Evolutionary conservation across 805 yeast species (phyloP).

Genomic region (Sugiyamaella smithiae): DNA sequence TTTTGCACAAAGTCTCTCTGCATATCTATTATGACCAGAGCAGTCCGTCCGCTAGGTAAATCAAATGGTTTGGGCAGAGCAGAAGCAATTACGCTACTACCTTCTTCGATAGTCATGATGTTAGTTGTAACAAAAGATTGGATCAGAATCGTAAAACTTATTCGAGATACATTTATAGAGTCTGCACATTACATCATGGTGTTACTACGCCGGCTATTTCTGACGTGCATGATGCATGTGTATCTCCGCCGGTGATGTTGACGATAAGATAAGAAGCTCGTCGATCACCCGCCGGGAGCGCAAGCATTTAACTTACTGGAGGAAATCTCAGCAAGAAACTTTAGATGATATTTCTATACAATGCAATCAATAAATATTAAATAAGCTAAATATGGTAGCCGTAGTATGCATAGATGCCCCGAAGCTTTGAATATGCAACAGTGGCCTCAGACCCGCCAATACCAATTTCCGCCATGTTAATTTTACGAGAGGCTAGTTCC

Average conservation of each 20-base stretch:
- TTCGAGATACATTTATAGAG: too few species aligned
- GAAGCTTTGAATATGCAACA: conserved; percentile 23
- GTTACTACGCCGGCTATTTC: too few species aligned
- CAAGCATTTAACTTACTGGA: too few species aligned
- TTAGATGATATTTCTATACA: too few species aligned
- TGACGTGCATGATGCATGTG: too few species aligned
- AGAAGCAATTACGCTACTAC: neutral
- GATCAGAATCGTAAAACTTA: too few species aligned
- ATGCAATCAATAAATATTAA: neutral
- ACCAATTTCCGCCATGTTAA: conserved; percentile 35
- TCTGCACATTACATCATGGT: too few species aligned
- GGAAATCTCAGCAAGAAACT: too few species aligned
- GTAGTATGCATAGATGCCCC: conserved; percentile 36
- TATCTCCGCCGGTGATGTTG: too few species aligned
- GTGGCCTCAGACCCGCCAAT: conserved; percentile 27
- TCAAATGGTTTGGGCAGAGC: conserved; percentile 27
- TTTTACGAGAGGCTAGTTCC: conserved; percentile 35
- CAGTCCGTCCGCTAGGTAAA: conserved; percentile 28
- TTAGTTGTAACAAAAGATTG: too few species aligned
- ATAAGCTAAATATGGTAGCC: conserved; percentile 25
- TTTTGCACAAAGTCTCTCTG: conserved; percentile 35
- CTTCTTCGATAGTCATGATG: conserved; percentile 1
- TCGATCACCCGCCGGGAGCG: too few species aligned
- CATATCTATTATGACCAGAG: conserved; percentile 35
- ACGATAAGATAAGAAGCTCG: too few species aligned